These are phyloP conservation scores for Aeschynomene evenia DNA, from an alignment of 306 rosid genomes.

Conservation along the genomic window DNA sequence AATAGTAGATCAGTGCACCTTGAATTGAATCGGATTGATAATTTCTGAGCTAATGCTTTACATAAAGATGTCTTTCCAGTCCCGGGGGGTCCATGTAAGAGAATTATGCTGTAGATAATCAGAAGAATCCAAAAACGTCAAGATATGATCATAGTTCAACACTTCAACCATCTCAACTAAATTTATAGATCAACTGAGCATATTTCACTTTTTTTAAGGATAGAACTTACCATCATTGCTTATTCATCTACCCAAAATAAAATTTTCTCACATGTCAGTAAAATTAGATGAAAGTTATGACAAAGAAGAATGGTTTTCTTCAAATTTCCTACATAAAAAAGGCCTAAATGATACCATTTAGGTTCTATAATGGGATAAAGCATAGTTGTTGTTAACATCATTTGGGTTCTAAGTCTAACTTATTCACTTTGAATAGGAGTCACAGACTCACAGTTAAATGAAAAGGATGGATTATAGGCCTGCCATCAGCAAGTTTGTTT, in stretches of 20 bases:
- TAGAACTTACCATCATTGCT: background rate
- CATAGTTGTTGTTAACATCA: too few relatives aligned
- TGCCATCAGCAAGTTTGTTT: constrained; percentile 11
- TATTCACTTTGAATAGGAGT: background rate
- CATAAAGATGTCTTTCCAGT: constrained; percentile 96
- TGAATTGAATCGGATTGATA: constrained; percentile 69
- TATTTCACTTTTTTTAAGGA: background rate
- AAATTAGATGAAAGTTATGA: background rate
- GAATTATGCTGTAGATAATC: constrained; percentile 61
- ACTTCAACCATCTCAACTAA: constrained; percentile 10
- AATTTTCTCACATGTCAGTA: background rate
- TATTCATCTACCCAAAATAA: background rate
- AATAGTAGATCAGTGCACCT: constrained; percentile 52
- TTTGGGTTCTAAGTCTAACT: too few relatives aligned
- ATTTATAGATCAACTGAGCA: background rate
- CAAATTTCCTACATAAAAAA: background rate
- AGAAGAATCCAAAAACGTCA: constrained; percentile 14
- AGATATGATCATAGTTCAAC: background rate
- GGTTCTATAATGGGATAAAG: too few relatives aligned
- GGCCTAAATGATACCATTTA: background rate
- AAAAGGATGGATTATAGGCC: constrained; percentile 1
- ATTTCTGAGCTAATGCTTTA: constrained; percentile 94
- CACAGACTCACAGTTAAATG: background rate
- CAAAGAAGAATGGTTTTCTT: background rate
- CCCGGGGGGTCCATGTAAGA: constrained; percentile 97